phyloP scores from a whole-genome alignment of 2,329 filamentous ascomycete genomes.

The Seiridium unicorne region DNA sequence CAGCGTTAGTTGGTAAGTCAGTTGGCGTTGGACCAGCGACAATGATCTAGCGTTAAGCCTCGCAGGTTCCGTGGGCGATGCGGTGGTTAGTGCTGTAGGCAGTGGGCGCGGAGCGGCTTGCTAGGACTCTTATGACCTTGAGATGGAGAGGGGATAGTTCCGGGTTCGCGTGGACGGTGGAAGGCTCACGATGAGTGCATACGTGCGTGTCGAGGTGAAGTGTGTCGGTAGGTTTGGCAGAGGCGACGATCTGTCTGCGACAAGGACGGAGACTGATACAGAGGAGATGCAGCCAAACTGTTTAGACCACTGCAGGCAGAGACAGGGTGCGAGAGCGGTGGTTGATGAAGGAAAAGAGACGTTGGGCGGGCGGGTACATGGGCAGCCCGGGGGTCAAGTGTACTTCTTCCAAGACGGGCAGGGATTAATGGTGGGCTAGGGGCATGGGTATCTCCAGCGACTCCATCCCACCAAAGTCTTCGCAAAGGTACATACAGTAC shows the following conservation, averaged over 20 bases:
- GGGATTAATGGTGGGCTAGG: background rate
- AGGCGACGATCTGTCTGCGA: background rate
- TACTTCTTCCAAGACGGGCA: conserved; percentile 1
- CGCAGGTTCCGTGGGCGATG: background rate
- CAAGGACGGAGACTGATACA: background rate
- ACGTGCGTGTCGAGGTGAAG: no score
- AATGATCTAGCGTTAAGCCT: conserved; percentile 1
- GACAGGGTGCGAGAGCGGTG: background rate
- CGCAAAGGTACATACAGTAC: no score
- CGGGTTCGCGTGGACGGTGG: background rate
- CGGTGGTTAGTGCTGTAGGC: background rate
- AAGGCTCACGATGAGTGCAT: background rate
- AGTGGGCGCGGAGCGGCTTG: background rate
- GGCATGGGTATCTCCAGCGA: background rate
- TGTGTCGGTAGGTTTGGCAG: background rate
- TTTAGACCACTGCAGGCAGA: background rate
- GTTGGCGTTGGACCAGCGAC: conserved; percentile 4
- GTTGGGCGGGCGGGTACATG: background rate
- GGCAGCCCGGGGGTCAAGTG: background rate
- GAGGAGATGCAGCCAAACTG: conserved; percentile 1
- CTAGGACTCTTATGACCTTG: background rate
- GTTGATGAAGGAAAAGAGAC: background rate
- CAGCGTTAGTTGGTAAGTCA: conserved; percentile 1
- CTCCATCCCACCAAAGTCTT: background rate
- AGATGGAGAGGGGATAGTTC: background rate